Conservation (phyloP, 2,329 filamentous ascomycete genomes). For the Lachnum nothofagi region DNA sequence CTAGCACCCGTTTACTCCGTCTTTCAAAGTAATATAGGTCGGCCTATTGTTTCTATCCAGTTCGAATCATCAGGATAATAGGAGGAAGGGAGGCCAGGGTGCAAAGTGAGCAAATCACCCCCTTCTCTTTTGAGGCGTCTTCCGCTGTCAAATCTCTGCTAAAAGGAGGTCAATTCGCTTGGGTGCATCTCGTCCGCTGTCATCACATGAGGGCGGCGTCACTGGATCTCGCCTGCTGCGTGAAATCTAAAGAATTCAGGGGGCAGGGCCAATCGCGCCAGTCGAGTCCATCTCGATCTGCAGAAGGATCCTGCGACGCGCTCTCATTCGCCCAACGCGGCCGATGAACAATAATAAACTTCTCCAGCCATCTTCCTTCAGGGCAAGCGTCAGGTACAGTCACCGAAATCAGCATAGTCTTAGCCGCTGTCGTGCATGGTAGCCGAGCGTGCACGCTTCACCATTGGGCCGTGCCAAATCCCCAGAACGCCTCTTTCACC, state of each 20-base stretch:
- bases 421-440: not conserved
- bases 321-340: not conserved
- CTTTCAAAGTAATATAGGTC: not conserved
- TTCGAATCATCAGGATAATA: slow-evolving; percentile 1
- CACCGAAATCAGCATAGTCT: not conserved
- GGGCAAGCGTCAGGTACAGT: slow-evolving; percentile 19
- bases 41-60: not conserved
- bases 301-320: not conserved
- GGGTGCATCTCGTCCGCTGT: not conserved
- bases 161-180: not conserved
- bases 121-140: not conserved
- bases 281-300: not conserved
- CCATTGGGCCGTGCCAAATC: not conserved
- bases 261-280: too few relatives aligned
- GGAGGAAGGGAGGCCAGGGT: not conserved
- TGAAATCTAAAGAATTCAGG: not conserved
- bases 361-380: slow-evolving; percentile 1
- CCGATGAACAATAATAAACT: not conserved
- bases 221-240: slow-evolving; percentile 2
- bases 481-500: not conserved
- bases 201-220: slow-evolving; percentile 4
- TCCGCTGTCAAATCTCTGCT: slow-evolving; percentile 1
- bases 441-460: not conserved
- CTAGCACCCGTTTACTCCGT: not conserved
- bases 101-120: not conserved